Base-by-base conservation (phyloP, 257 asterid genomes). In the Verbascum thapsus region DNA sequence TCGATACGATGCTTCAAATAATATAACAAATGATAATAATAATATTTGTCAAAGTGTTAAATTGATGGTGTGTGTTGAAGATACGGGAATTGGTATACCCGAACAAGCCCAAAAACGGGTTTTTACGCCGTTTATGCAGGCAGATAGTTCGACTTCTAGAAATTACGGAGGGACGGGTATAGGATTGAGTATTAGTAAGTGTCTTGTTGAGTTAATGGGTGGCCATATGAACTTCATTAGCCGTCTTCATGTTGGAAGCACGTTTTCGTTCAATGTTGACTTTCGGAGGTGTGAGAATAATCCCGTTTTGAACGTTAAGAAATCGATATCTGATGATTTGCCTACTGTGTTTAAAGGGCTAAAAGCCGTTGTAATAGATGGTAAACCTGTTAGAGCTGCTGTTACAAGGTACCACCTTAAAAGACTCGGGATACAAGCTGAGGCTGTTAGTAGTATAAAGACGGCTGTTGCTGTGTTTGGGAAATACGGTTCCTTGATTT, bases 101-200 rank as follows among this genome's bases (percentile, higher is more conserved):
- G 73, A 81, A 35, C 83, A 66, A 37, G 95, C 96, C 30, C 95
- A 88, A 38, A 79, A 81, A 32, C 85, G 81, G 40, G 90, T 91
- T 22, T 91, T 91, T 76, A 84, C 92, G 0, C 98, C 96, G 2
- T 91, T 91, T 64, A 91, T 91, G 98, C 98, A 91, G 76, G 98
- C 98, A 4, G 98, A 91, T 74, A 91, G 98, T 68, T 88, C 98
- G 26, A 91, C 96, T 20, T 91, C 98, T 40, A 74, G 98, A 47
- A 72, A 83, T 51, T 91, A 88, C 19, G 98, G 98, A 55, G 98
- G 98, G 58, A 91, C 98, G 0, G 98, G 98, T 39, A 86, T 91
- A 20, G 98, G 98, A 35, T 67, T 91, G 75, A 91, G 96, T 81
- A 91, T 91, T 55, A 84, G 98, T 53, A 83, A 88, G 80, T 86